Conservation (phyloP, 441 rosid species). For the Pelargonium fulgidum region DNA sequence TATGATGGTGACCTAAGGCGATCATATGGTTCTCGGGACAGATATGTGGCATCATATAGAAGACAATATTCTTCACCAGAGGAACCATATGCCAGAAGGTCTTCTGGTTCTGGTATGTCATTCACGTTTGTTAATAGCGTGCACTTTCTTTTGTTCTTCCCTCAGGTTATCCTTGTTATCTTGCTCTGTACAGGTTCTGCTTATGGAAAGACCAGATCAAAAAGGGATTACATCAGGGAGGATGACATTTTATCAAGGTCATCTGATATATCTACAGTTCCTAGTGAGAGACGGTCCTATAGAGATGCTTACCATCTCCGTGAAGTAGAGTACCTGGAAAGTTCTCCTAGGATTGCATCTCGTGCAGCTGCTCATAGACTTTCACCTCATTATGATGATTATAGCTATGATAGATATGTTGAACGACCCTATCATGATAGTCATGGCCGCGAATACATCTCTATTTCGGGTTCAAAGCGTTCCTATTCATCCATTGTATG, state of each 20-base stretch:
- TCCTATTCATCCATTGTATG: neutral
- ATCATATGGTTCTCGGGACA: neutral
- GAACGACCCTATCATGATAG: slow-evolving; percentile 4
- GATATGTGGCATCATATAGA: neutral
- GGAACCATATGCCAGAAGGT: neutral
- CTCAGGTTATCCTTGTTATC: neutral
- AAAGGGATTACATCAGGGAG: neutral
- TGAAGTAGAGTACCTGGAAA: neutral
- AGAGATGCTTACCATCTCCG: neutral
- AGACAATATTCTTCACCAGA: neutral
- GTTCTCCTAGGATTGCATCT: neutral
- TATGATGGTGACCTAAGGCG: neutral
- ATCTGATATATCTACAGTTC: neutral
- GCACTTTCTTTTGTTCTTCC: neutral
- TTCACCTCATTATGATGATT: slow-evolving; percentile 2
- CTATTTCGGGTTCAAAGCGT: slow-evolving; percentile 3
- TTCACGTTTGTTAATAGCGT: neutral
- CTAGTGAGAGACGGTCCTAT: slow-evolving; percentile 4
- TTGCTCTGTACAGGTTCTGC: neutral
- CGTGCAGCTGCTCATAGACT: neutral
- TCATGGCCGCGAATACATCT: neutral
- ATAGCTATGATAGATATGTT: slow-evolving; percentile 1
- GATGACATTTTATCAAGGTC: neutral
- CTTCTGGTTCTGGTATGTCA: slow-evolving; percentile 1
- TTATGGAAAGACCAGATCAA: neutral